Conservation (phyloP, 2,329 filamentous ascomycete species). For the Bipolaris gigantea region DNA sequence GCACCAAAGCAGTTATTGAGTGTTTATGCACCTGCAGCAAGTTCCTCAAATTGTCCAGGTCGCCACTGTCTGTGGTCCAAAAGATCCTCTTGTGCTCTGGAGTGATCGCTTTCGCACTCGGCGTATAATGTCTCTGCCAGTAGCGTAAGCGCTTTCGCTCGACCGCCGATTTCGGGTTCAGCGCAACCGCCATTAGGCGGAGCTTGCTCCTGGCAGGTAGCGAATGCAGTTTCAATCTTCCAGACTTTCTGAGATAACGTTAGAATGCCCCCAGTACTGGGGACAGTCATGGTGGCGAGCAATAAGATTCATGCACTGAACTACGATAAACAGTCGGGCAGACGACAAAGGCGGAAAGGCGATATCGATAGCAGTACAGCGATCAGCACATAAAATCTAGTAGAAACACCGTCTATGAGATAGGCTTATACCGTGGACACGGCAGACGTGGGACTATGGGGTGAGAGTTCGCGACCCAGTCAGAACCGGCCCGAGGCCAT, state of each 20-base stretch:
- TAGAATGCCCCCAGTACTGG: constrained; percentile 49
- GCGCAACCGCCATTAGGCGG: constrained; percentile 49
- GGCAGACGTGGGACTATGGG: constrained; percentile 25
- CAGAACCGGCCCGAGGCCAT: constrained; percentile 26
- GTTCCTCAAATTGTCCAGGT: constrained; percentile 44
- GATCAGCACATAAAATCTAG: constrained; percentile 1
- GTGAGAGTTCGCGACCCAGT: constrained; percentile 10
- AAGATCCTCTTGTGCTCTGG: constrained; percentile 46
- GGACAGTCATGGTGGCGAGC: constrained; percentile 34
- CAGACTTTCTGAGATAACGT: constrained; percentile 52
- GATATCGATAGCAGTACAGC: not conserved
- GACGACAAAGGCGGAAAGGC: not conserved
- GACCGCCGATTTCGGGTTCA: constrained; percentile 46
- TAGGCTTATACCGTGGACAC: constrained; percentile 22
- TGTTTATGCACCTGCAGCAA: constrained; percentile 50
- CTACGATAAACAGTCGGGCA: not conserved
- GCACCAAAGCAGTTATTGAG: constrained; percentile 45
- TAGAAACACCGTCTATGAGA: constrained; percentile 16
- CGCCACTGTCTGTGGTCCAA: constrained; percentile 52
- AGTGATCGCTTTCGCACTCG: constrained; percentile 38
- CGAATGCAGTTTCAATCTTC: constrained; percentile 51
- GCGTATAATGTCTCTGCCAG: constrained; percentile 51
- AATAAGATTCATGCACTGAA: constrained; percentile 13
- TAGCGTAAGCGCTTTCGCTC: constrained; percentile 49
- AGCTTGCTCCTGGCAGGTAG: constrained; percentile 44